Base-by-base conservation (phyloP, 768 basidiomycete genomes). In the Auriscalpium vulgare region DNA sequence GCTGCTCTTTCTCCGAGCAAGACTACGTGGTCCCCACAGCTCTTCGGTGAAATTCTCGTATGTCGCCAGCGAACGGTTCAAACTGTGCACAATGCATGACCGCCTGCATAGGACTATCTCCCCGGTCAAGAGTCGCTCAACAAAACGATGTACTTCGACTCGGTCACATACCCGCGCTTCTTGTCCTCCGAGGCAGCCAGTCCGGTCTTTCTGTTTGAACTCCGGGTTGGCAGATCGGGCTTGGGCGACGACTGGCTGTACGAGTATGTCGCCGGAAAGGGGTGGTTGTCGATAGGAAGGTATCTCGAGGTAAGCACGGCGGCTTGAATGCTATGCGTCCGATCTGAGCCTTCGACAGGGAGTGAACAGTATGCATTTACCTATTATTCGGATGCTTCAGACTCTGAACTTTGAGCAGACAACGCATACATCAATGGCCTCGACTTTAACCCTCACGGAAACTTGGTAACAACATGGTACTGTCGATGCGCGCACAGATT, bases 401-500 rank as follows among this genome's bases (percentile, higher is more conserved):
- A 9, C 3, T 34, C 44, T 34, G 57, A 37, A 21, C 16, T 45
- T 10, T 8, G 3, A 2, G 8, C 35, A 70, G 71, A 73, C 56
- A 73, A 73, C 53, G 69, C 70, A 3, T 72, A 73, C 53, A 71
- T 73, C 58, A 74, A 72, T 47, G 72, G 72, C 0, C 56, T 73
- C 14, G 71, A 72, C 59, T 71, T 72, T 48, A 68, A 72, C 54
- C 46, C 60, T n/a, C 49, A 55, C 8, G 68, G 69, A 9, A 62
- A 57, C 23, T 57, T 72, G 19, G 61, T 67, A n/a, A 53, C 65
- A 4, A 70, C 71, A 17, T 73, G 72, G 72, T 70, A 50, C 4
- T 59, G 40, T 16, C 38, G 44, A 13, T 55, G 13, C 17, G 10
- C 36, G 50, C 3, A n/a, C 29, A 29, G 29, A 29, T 8, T n/a